Evolutionary conservation across 371 early-diverging fungal genomes (phyloP), one percentile per base, ranked within the genome.

Genomic region (Rhizomucor pusillus): DNA sequence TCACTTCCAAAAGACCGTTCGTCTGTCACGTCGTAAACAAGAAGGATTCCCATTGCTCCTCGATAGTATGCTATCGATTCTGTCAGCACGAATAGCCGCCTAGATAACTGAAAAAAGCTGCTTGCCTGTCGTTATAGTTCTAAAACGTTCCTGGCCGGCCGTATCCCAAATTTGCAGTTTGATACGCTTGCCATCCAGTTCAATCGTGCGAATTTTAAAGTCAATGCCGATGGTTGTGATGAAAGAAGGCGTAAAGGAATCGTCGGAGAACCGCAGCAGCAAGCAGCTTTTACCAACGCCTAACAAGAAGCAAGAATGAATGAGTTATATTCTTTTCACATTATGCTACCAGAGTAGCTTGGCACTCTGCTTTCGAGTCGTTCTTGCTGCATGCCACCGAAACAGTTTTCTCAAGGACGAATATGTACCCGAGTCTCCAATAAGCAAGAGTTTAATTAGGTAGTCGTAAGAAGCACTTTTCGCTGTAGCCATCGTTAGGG

Each of bases 141-240:
- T 91, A 90, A 99, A 99, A 49, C 99, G 91, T 73, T 99, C 99
- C 82, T 99, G 99, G 37, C 99, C 99, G 24, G 99, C 99, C 12
- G 97, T 98, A 80, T 98, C 98, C 98, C 98, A 98, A 65, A 99
- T 98, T 11, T 99, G 99, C 40, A 99, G 87, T 81, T 99, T 99
- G 60, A 99, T 95, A 55, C 93, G 93, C 74, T 97, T 98, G 54
- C 96, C 97, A 71, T 98, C 97, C 45, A 99, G 79, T 69, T 93
- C 92, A 49, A 99, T 95, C 34, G 99, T 99, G 68, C 99, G 94
- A 76, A 99, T 99, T 87, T 99, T 99, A 74, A 99, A 99, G 85
- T 99, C 99, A 58, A 99, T 99, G 45, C 99, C 99, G 66, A 98
- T 97, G 53, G 99, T 98, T 54, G 92, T 91, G 70, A 98, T 98